A percentile compares a stretch with the other conserved stretches of the same genome.
phyloP scores from a whole-genome alignment of 257 asterid genomes.

The Lycium barbarum region DNA sequence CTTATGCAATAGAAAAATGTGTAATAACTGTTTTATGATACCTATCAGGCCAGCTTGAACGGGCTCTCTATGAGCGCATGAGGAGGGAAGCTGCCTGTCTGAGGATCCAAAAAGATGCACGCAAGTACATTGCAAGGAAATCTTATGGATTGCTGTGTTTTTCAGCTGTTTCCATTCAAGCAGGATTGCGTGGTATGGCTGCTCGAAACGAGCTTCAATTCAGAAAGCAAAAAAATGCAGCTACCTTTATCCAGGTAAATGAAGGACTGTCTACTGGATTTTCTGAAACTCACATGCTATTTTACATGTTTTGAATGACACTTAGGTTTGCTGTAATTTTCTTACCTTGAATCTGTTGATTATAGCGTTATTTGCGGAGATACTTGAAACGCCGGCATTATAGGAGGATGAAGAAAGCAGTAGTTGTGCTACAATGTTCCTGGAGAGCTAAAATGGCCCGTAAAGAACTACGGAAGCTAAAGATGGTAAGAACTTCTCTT shows the following conservation, averaged over 20 bases:
- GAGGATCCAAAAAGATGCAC: conserved; percentile 71
- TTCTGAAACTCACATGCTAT: conserved; percentile 19
- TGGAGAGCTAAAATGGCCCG: conserved; percentile 64
- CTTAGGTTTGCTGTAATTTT: conserved; percentile 30
- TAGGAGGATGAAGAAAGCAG: conserved; percentile 59
- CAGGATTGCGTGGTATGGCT: conserved; percentile 72
- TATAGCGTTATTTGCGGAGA: conserved; percentile 62
- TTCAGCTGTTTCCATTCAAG: conserved; percentile 68
- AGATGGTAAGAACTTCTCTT: conserved; percentile 55
- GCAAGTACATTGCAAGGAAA: conserved; percentile 60
- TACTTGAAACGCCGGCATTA: conserved; percentile 44
- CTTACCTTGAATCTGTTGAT: conserved; percentile 25
- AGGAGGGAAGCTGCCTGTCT: conserved; percentile 74
- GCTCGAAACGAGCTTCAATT: conserved; percentile 63
- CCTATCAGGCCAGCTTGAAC: conserved; percentile 65
- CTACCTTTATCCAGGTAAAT: conserved; percentile 66
- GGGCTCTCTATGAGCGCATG: conserved; percentile 52
- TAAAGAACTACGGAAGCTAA: conserved; percentile 63
- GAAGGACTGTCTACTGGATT: not conserved
- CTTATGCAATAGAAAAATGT: conserved; percentile 22
- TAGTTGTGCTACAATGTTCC: conserved; percentile 62
- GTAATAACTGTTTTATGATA: conserved; percentile 2
- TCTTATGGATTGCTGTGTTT: conserved; percentile 47
- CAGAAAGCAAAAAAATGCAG: conserved; percentile 59
- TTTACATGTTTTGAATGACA: conserved; percentile 29